phyloP scores from a whole-genome alignment of 192 early-diverging fungal genomes.

The Jimgerdemannia lactiflua region DNA sequence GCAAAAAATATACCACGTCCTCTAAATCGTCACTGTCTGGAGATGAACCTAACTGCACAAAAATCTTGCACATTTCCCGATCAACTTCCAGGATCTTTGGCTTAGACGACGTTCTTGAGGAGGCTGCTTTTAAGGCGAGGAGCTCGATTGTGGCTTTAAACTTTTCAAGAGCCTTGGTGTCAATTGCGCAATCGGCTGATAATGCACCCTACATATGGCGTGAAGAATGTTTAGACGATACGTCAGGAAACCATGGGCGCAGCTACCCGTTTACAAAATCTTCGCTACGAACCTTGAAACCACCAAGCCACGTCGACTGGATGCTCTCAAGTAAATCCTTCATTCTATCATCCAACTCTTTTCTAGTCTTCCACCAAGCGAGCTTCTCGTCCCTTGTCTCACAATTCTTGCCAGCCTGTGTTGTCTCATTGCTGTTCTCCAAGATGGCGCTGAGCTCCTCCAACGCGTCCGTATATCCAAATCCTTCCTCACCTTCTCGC shows the following conservation, averaged over 20 bases:
- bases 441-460: conserved; percentile 66
- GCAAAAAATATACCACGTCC: conserved; percentile 66
- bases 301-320: conserved; percentile 84
- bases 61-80: conserved; percentile 45
- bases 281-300: conserved; percentile 59
- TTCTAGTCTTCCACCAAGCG: conserved; percentile 80
- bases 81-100: conserved; percentile 53
- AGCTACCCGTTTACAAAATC: not conserved
- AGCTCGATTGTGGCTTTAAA: conserved; percentile 16
- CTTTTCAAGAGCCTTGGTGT: conserved; percentile 8
- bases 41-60: conserved; percentile 52
- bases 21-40: conserved; percentile 59
- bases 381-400: conserved; percentile 60
- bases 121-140: conserved; percentile 19
- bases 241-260: not conserved
- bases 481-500: conserved; percentile 33
- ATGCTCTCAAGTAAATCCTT: conserved; percentile 59
- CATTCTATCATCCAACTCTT: conserved; percentile 68
- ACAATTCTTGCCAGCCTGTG: conserved; percentile 45
- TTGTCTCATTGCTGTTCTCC: conserved; percentile 62
- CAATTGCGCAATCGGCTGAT: conserved; percentile 16
- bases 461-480: conserved; percentile 50
- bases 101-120: conserved; percentile 19
- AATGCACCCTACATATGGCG: not conserved
- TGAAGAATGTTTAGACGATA: not conserved